Evolutionary conservation across 257 asterid genomes (phyloP), one percentile per base, ranked within the genome.

Genomic region (Lavandula angustifolia): DNA sequence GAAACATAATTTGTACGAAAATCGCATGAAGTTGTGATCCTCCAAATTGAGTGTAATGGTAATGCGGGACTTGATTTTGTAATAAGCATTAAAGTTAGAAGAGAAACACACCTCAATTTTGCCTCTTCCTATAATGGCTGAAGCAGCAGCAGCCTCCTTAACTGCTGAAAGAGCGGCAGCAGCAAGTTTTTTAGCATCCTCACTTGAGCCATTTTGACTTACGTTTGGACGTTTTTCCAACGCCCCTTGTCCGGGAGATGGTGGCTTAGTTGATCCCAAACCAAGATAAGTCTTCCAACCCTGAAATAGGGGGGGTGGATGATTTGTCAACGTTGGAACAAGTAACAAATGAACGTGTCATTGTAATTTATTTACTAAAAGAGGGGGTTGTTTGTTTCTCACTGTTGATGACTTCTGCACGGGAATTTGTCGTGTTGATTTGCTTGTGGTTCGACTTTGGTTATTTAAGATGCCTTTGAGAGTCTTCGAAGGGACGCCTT

Each of bases 121-220:
- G 61, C 96, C 96, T 70, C 79, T 81, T 73, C 87, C 85, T 3
- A 74, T 59, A 55, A 82, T 73, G 18, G 83, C 82, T 7, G 70
- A 54, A 57, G 83, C 82, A 22, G 67, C 68, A 38, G 91, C 84
- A 64, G 87, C 87, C 54, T 86, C 94, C 76, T 82, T 86, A 54
- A 85, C 96, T 18, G 99, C 99, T 44, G 84, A 75, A 76, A 89
- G 95, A 68, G 99, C 99, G 62, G 97, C 97, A 6, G 95, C 95
- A 60, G 97, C 99, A 68, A 85, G 51, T 66, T 62, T 89, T 62
- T 85, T 92, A 50, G 88, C 88, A 65, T 89, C 97, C 29, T 82
- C 92, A 61, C 75, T 70, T 33, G 72, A 75, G 47, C 78, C 80
- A 46, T 71, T 75, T 57, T 72, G 78, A 59, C 65, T 53, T 14